Conservation (phyloP, 2,329 filamentous ascomycete genomes). For the Dothistroma septosporum region DNA sequence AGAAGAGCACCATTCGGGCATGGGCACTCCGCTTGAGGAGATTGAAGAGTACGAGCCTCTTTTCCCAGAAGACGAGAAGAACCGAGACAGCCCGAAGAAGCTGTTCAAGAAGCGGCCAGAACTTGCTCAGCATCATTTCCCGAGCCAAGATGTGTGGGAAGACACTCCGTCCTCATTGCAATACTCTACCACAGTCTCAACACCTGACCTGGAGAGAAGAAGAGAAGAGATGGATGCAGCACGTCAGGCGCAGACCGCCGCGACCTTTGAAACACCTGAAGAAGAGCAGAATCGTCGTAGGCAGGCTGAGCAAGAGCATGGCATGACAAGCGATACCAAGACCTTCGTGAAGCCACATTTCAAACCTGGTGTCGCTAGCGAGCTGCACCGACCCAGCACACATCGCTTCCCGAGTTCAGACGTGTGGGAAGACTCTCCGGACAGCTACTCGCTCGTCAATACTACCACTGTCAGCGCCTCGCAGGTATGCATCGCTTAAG, state of each 20-base stretch:
- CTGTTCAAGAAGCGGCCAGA: slow-evolving; percentile 55
- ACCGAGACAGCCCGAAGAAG: slow-evolving; percentile 50
- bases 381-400: slow-evolving; percentile 52
- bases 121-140: slow-evolving; percentile 62
- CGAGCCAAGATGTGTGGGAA: slow-evolving; percentile 95
- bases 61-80: slow-evolving; percentile 67
- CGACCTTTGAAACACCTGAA: slow-evolving; percentile 44
- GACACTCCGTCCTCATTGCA: slow-evolving; percentile 85
- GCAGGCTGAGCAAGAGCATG: slow-evolving; percentile 18
- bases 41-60: slow-evolving; percentile 93
- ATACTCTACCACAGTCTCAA: slow-evolving; percentile 73
- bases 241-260: slow-evolving; percentile 28
- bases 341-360: slow-evolving; percentile 57
- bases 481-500: background rate
- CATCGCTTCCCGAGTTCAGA: slow-evolving; percentile 84
- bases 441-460: slow-evolving; percentile 63
- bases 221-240: slow-evolving; percentile 27
- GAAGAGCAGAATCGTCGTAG: slow-evolving; percentile 50
- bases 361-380: slow-evolving; percentile 51
- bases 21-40: slow-evolving; percentile 71
- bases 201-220: slow-evolving; percentile 55
- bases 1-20: slow-evolving; percentile 45
- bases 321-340: slow-evolving; percentile 43
- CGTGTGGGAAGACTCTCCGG: slow-evolving; percentile 90
- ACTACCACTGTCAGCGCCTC: slow-evolving; percentile 64